Evolutionary conservation across 495 filamentous ascomycete species (phyloP), one percentile per base, ranked within the genome.

Genomic region (Tetracladium setigerum): DNA sequence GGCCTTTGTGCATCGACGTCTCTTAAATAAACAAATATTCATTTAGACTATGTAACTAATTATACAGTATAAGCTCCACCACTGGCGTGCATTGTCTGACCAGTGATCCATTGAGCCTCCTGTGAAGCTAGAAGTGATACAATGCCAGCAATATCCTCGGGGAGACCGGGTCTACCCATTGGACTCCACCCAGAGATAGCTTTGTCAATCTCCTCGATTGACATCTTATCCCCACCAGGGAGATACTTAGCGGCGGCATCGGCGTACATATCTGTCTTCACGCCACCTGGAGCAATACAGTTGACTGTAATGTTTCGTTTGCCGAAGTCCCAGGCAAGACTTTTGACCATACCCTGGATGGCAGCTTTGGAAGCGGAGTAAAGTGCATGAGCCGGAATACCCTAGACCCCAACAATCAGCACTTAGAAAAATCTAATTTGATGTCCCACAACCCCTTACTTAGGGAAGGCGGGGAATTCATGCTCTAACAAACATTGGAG

Each of bases 241-340:
- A 73, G 70, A 54, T 87, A 86, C 46, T 82, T 74, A 76, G 77
- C 80, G 6, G 77, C 71, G 56, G 81, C 81, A 52, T 77, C 69
- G 27, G 76, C 65, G 63, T 76, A 86, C 86, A 89, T 90, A 56
- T 90, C 85, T 30, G 73, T 81, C 77, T 87, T 87, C 62, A 88
- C 78, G 8, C 84, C 85, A 13, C 83, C 86, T 0, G 86, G 86
- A 0, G 85, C 84, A 33, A 89, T 77, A 15, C n/a, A 44, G 47
- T 89, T 88, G 49, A 87, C 84, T 0, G 84, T 89, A 63, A 86
- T 85, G 38, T 77, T 76, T 63, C 78, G 78, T 57, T 72, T 71
- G 13, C 85, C 85, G 55, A 81, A 86, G 61, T 91, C 86, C 4
- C 46, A 71, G 2, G 86, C 77, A 57, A 91, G 86, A 45, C 73